Evolutionary conservation across 1,284 basidiomycete genomes (phyloP).

Genomic region (Rhodotorula sp.): DNA sequence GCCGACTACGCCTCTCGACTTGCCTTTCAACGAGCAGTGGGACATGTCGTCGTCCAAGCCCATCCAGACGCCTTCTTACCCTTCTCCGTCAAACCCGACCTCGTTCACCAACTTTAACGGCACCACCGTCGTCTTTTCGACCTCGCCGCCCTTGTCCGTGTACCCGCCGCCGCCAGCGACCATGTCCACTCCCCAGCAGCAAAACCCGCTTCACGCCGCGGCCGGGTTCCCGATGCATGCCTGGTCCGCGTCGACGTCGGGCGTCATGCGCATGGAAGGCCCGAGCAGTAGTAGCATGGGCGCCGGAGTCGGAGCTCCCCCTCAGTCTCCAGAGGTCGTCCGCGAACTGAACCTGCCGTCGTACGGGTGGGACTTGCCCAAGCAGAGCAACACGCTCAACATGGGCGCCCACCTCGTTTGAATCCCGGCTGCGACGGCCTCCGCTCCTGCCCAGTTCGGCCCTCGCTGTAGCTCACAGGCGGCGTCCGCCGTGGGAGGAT

Average conservation of each 20-base stretch:
- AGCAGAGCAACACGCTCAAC: slow-evolving; percentile 17
- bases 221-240: slow-evolving; percentile 10
- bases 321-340: background rate
- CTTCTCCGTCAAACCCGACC: slow-evolving; percentile 17
- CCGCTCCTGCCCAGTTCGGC: too few relatives aligned
- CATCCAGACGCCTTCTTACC: background rate
- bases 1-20: slow-evolving; percentile 26
- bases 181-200: background rate
- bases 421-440: background rate
- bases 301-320: background rate
- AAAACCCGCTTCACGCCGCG: background rate
- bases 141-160: slow-evolving; percentile 22
- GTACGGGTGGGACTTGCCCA: slow-evolving; percentile 16
- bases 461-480: too few relatives aligned
- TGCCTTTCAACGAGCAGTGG: slow-evolving; percentile 19
- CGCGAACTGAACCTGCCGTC: slow-evolving; percentile 13
- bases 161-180: slow-evolving; percentile 15
- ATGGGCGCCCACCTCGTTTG: slow-evolving; percentile 18
- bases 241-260: background rate
- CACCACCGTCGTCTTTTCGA: slow-evolving; percentile 16
- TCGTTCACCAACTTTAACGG: slow-evolving; percentile 33
- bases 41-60: background rate
- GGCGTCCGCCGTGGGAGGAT: too few relatives aligned
- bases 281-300: background rate
- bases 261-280: slow-evolving; percentile 4